Evolutionary conservation across 306 rosid species (phyloP).

Genomic region (Cicer chorassanicum): DNA sequence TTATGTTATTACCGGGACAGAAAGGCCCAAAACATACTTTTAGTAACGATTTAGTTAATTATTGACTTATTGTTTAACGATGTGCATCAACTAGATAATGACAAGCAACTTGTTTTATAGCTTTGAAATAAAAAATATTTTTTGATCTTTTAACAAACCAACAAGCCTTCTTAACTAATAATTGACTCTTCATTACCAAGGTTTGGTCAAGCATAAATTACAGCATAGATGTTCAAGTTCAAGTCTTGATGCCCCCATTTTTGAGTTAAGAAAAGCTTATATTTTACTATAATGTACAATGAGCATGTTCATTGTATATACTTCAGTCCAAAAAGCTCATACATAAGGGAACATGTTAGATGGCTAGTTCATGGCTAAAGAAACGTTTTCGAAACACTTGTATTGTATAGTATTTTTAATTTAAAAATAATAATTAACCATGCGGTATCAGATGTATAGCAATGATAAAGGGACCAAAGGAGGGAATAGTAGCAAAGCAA

Average conservation of each 20-base stretch:
- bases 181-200: not conserved
- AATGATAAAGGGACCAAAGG: not conserved
- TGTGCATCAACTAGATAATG: not conserved
- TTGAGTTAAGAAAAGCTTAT: not conserved
- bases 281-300: not conserved
- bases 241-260: not conserved
- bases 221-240: not conserved
- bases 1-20: not conserved
- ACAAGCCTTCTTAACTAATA: not conserved
- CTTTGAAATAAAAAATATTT: not conserved
- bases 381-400: not conserved
- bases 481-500: not conserved
- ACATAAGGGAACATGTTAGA: not conserved
- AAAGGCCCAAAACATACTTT: not conserved
- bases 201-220: not conserved
- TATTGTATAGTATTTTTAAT: too few relatives aligned
- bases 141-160: not conserved
- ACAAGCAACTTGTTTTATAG: conserved; percentile 12
- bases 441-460: not conserved
- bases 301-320: not conserved
- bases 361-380: not conserved
- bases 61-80: conserved; percentile 4
- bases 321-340: not conserved
- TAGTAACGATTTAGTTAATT: not conserved
- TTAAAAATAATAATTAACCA: too few relatives aligned